Base-by-base conservation (phyloP, 2,329 filamentous ascomycete species). In the Chrysoporthe deuterocubensis region DNA sequence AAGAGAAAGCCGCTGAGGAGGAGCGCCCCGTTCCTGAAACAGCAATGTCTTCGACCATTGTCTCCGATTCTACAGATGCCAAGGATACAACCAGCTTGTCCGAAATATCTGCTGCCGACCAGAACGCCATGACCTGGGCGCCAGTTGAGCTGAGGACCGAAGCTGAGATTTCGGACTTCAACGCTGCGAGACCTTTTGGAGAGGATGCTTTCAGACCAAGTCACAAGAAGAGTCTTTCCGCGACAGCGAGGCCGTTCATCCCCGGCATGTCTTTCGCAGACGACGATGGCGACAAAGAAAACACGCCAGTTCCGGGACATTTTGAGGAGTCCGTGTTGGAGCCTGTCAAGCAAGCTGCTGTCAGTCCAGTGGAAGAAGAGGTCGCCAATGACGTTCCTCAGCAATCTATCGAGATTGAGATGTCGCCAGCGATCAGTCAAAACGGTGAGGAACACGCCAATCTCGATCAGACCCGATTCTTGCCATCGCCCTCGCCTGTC, bases 171-270 rank as follows among this genome's bases (percentile, higher is more conserved):
- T 80, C 80, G 40, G 81, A 78, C 68, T 88, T 89, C 73, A 83
- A 84, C 70, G 80, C 83, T 60, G 83, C 86, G 1, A 80, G 81
- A 37, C 83, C 84, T 1, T 83, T 85, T 69, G 81, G 80, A 14
- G 81, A 84, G 2, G 80, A 81, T 18, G 72, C 68, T 16, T 79
- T 83, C 72, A 75, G 79, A 71, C 81, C 81, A 65, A 76, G 81
- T 64, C 80, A 86, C 75, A 82, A 82, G 71, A 85, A 84, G 72
- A 88, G 88, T 4, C 81, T 94, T 34, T 94, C 92, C 46, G 90
- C 91, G 4, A 84, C 88, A 18, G 91, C 92, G 0, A 88, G 87
- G 73, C 85, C 91, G 0, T 96, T 96, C 75, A 85, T 82, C 4
- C 85, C 86, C 16, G 79, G 81, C 21, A 78, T 74, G 43, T 70